Conservation (phyloP, 1,139 yeast species). For the Geotrichum bryndzae region DNA sequence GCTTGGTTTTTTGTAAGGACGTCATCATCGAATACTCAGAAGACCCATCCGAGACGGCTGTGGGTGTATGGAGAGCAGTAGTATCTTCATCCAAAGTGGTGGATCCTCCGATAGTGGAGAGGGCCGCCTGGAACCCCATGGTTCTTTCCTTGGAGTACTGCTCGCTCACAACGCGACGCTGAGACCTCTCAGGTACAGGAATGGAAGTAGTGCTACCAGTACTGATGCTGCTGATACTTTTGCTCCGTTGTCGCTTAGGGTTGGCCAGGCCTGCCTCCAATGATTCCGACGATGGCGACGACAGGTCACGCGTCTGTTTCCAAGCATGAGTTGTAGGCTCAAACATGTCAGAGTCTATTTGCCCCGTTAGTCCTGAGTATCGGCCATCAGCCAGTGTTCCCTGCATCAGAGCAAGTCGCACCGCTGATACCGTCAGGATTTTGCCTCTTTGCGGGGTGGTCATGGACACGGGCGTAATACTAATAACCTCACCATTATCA, state of each 20-base stretch:
- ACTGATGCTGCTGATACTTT: background rate
- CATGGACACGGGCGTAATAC: slow-evolving; percentile 7
- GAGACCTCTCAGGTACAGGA: background rate
- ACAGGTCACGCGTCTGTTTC: background rate
- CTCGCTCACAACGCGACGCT: background rate
- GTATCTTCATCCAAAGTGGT: background rate
- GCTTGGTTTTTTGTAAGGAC: background rate
- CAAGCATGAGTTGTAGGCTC: background rate
- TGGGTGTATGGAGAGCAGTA: background rate
- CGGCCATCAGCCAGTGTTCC: background rate
- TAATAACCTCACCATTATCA: slow-evolving; percentile 2
- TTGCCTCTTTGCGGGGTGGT: background rate
- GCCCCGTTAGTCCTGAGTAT: background rate
- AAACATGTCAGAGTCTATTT: background rate
- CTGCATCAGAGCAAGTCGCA: background rate
- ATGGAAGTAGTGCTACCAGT: background rate
- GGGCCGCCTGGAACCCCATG: background rate
- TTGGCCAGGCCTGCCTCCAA: background rate
- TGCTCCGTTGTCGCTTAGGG: background rate
- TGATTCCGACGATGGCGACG: background rate
- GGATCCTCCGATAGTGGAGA: background rate
- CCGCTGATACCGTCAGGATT: background rate
- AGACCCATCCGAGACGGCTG: background rate
- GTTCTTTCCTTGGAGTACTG: background rate
- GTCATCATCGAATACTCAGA: background rate